These are phyloP conservation scores for Nectriaceae sp. DNA, from an alignment of 2,329 filamentous ascomycete genomes.

Conservation along the genomic window DNA sequence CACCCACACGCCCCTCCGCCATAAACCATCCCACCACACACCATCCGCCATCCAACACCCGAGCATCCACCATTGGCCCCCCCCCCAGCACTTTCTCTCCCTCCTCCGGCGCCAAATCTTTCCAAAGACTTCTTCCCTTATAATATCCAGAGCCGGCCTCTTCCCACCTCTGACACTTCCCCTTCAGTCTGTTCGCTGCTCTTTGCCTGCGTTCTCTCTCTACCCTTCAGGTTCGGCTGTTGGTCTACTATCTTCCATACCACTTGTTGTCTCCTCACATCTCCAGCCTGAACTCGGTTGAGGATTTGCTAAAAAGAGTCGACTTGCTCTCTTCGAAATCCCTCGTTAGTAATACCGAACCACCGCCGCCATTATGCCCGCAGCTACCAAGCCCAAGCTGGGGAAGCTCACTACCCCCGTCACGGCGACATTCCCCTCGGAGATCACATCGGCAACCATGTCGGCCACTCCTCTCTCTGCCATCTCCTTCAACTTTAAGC, in stretches of 20 bases:
- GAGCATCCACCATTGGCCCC: conserved; percentile 4
- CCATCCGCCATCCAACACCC: conserved; percentile 27
- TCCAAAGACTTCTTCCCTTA: conserved; percentile 27
- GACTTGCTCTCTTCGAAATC: background rate
- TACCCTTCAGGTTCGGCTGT: conserved; percentile 21
- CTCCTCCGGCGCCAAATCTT: conserved; percentile 30
- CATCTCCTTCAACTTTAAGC: conserved; percentile 40
- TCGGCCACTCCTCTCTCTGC: conserved; percentile 68
- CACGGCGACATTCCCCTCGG: conserved; percentile 63
- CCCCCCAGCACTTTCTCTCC: conserved; percentile 23
- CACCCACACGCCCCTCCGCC: conserved; percentile 19
- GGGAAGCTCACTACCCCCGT: conserved; percentile 63
- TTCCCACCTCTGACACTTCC: conserved; percentile 16
- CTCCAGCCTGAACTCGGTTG: too few species aligned
- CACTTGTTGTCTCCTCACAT: conserved; percentile 6
- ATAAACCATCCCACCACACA: conserved; percentile 12
- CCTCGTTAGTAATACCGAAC: conserved; percentile 3
- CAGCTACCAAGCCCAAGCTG: conserved; percentile 57
- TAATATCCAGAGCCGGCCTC: conserved; percentile 29
- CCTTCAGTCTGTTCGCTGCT: conserved; percentile 30
- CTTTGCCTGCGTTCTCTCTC: conserved; percentile 17
- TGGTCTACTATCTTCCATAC: conserved; percentile 21
- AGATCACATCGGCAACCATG: conserved; percentile 56
- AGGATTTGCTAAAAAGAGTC: background rate
- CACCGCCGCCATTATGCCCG: conserved; percentile 46